phyloP scores from a whole-genome alignment of 2,329 filamentous ascomycete species.

The Cladosporium halotolerans region DNA sequence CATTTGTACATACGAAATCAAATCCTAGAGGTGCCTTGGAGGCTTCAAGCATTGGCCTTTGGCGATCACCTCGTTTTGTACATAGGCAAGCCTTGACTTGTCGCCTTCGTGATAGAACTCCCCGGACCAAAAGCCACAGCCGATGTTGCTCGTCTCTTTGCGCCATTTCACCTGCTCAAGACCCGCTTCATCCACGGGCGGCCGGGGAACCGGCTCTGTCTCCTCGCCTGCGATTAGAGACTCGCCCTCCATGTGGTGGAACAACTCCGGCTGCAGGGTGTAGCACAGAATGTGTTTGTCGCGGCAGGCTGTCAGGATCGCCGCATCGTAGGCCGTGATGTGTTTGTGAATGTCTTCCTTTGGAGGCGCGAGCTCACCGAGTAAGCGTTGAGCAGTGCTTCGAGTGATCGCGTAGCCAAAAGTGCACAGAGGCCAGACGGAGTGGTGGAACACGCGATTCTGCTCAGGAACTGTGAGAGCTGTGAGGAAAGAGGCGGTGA shows the following conservation, averaged over 20 bases:
- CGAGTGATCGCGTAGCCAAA: slow-evolving; percentile 40
- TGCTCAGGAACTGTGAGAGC: slow-evolving; percentile 32
- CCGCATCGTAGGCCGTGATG: slow-evolving; percentile 34
- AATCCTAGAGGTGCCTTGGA: slow-evolving; percentile 10
- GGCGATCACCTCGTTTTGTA: slow-evolving; percentile 34
- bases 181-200: slow-evolving; percentile 24
- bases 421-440: slow-evolving; percentile 38
- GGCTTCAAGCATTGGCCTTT: slow-evolving; percentile 32
- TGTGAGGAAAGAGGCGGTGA: slow-evolving; percentile 33
- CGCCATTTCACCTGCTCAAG: slow-evolving; percentile 18
- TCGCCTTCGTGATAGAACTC: slow-evolving; percentile 32
- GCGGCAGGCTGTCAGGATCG: slow-evolving; percentile 33
- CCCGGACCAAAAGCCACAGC: slow-evolving; percentile 36
- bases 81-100: slow-evolving; percentile 25
- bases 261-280: slow-evolving; percentile 32
- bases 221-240: slow-evolving; percentile 35
- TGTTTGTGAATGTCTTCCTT: slow-evolving; percentile 28
- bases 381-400: slow-evolving; percentile 27
- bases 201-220: slow-evolving; percentile 22
- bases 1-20: background rate
- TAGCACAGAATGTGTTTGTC: slow-evolving; percentile 30
- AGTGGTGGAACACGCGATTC: slow-evolving; percentile 35
- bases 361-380: slow-evolving; percentile 33
- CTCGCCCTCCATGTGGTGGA: slow-evolving; percentile 33
- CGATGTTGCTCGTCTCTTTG: slow-evolving; percentile 28